Conservation (phyloP, 139 green algal species). For the Chlamydomonas schloesseri region DNA sequence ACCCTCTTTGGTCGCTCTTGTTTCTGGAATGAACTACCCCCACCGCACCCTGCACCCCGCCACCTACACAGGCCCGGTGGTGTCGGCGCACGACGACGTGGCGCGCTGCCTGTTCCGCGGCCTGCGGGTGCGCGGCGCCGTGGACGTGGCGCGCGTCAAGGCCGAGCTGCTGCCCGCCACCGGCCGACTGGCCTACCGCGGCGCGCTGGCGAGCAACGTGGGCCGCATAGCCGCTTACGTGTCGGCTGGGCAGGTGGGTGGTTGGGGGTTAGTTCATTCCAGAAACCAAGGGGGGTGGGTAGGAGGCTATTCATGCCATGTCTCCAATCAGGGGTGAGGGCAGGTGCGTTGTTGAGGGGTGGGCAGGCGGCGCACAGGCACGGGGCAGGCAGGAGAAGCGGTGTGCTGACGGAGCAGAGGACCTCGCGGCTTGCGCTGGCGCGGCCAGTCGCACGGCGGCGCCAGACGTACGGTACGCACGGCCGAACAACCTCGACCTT, state of each 20-base stretch:
- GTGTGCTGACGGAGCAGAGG: not conserved
- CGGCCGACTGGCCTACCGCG: constrained; percentile 3
- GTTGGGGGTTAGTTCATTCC: no score
- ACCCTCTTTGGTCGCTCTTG: no score
- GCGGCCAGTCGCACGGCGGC: no score
- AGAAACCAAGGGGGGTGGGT: no score
- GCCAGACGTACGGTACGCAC: no score
- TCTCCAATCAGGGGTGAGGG: no score
- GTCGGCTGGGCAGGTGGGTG: constrained; percentile 24
- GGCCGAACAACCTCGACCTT: no score
- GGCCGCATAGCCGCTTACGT: constrained; percentile 12
- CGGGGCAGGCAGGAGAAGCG: not conserved
- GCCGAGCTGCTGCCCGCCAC: constrained; percentile 21
- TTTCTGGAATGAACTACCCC: no score
- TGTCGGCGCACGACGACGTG: not conserved
- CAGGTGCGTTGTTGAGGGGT: no score
- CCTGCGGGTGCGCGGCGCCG: constrained; percentile 5
- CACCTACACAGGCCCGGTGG: not conserved
- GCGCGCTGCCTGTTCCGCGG: constrained; percentile 20
- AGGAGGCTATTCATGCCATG: no score
- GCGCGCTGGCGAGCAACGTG: not conserved
- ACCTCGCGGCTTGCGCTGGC: not conserved
- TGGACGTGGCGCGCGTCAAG: not conserved
- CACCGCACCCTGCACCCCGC: not conserved
- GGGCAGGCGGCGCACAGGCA: not conserved